Evolutionary conservation across 164 flowering plant genomes (phyloP), one percentile per base, ranked within the genome.

Genomic region (Chloranthus sessilifolius): DNA sequence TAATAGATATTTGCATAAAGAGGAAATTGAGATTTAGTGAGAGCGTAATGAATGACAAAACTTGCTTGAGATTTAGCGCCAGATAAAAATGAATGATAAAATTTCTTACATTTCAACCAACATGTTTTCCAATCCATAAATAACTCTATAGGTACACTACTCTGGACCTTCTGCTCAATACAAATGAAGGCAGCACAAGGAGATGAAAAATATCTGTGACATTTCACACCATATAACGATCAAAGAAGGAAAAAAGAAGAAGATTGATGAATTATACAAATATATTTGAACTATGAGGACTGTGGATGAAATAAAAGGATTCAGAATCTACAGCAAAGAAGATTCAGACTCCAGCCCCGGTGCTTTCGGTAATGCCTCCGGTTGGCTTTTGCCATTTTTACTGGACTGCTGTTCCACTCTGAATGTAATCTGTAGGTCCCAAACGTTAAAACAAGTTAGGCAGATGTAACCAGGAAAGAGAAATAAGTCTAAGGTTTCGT

Each of bases 311-410:
- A 43, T n/a, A 16, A 4, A 19, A 30, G 47, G 14, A 0, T 47
- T 83, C 64, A 91, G 77, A 88, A 85, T 81, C 78, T 85, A 79
- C 96, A 91, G 70, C 98, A 91, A 42, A 81, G 69, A 60, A 85
- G 57, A 15, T 73, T 67, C 22, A 67, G 66, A 61, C 74, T 74
- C 92, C 98, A 88, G 38, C 88, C 52, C 29, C 67, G 62, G 20
- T 66, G 78, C 66, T 71, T 80, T 43, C 74, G 63, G 9, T 61
- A 60, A 31, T 36, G 62, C 52, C 82, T 77, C 42, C 76, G 42
- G 9, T 88, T 83, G 2, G 95, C 86, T 66, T 80, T 82, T 4
- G 76, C 85, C 95, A 88, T 88, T 69, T 83, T 79, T 12, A 84
- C 86, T 3, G 97, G 99, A 53, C 99, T 92, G 74, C 83, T 78